Evolutionary conservation across 1,284 basidiomycete genomes (phyloP), one percentile per base, ranked within the genome.

Genomic region (Ustilago nuda): DNA sequence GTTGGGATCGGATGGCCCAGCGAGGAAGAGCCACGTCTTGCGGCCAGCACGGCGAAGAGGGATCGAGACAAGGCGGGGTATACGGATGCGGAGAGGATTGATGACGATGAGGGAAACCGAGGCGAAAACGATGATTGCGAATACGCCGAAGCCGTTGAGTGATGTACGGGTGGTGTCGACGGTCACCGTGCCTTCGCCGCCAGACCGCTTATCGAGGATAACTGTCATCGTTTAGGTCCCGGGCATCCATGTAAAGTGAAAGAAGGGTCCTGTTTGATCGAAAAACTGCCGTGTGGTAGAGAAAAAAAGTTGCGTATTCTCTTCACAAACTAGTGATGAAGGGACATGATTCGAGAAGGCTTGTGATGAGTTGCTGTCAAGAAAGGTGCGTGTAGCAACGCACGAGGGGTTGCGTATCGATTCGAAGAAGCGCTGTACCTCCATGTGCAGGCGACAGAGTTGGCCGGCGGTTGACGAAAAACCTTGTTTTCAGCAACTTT

Each of bases 51-150:
- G 41, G 9, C 72, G 66, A 15, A 68, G 19, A n/a, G 51, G 8
- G 1, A 19, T 55, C 1, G 76, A 64, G 13, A 83, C 46, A 12
- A 41, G 33, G 2, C 41, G 39, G 0, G 83, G 83, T 4, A 84
- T 52, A 3, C 62, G 81, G n/a, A 84, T 71, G 45, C 60, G 60
- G 23, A 84, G 50, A 1, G 83, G 83, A 32, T 64, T 69, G 35
- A 83, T 84, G 55, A 82, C 81, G 55, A 85, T 62, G n/a, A 84
- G 71, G 27, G 82, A 79, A 7, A 84, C 82, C 50, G 72, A 50
- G 30, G 82, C 80, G 56, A 85, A 83, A 54, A 85, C 83, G 61
- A 84, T 72, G 76, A 85, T 68, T 46, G 82, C 76, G 51, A 85
- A 83, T 58, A 85, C 73, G 39, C 83, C 83, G 59, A 82, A 82